phyloP scores from a whole-genome alignment of 2,329 filamentous ascomycete genomes.

The Metarhizium humberi region DNA sequence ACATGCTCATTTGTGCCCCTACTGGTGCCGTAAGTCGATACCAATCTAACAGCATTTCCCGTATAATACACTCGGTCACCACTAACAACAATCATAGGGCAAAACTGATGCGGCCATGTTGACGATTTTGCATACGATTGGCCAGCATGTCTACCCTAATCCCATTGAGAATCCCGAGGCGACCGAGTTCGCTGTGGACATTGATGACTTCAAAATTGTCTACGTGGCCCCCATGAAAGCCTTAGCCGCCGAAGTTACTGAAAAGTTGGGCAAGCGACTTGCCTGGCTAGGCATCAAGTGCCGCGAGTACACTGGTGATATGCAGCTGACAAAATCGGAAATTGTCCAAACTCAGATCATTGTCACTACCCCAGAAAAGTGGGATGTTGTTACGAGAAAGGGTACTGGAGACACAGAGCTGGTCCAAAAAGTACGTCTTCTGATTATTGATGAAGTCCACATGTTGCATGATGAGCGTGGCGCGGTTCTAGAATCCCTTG shows the following conservation, averaged over 20 bases:
- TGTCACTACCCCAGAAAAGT: constrained; percentile 97
- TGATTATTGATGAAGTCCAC: constrained; percentile 98
- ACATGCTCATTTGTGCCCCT: constrained; percentile 96
- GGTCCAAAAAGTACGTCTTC: constrained; percentile 88
- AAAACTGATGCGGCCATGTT: constrained; percentile 99
- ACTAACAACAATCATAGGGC: constrained; percentile 40
- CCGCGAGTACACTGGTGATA: constrained; percentile 92
- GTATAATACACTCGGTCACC: not conserved
- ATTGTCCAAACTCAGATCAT: constrained; percentile 96
- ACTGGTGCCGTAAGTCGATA: constrained; percentile 67
- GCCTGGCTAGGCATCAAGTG: constrained; percentile 90
- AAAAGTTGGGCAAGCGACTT: constrained; percentile 83
- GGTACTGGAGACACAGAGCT: constrained; percentile 95
- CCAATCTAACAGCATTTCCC: not conserved
- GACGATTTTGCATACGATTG: constrained; percentile 82
- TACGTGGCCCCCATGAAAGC: constrained; percentile 99
- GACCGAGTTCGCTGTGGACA: constrained; percentile 70
- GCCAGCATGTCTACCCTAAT: constrained; percentile 74
- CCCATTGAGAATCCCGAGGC: constrained; percentile 66
- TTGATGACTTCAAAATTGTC: constrained; percentile 93
- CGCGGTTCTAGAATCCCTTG: constrained; percentile 89
- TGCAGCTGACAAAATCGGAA: constrained; percentile 96
- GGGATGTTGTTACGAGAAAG: constrained; percentile 96
- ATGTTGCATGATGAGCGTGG: constrained; percentile 98
- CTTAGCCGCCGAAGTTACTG: constrained; percentile 88